Evolutionary conservation across 805 yeast species (phyloP).

Genomic region (Ogataea methanolica): DNA sequence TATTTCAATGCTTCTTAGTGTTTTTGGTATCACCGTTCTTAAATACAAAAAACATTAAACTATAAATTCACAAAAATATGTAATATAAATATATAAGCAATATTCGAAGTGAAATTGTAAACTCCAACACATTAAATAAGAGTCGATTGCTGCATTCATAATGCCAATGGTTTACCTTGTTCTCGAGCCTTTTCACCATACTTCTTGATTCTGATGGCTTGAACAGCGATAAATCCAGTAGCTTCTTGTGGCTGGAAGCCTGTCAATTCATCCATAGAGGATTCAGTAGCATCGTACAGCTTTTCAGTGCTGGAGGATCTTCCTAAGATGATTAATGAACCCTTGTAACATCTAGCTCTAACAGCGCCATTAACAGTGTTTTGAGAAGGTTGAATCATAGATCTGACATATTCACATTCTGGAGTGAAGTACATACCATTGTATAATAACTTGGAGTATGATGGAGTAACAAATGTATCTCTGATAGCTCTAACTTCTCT

Average conservation of each 20-base stretch:
- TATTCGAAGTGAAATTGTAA: no score
- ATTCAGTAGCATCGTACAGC: constrained; percentile 95
- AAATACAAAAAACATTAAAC: no score
- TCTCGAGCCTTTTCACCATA: constrained; percentile 94
- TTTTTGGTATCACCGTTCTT: no score
- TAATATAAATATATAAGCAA: no score
- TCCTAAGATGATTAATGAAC: constrained; percentile 77
- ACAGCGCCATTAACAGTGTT: constrained; percentile 94
- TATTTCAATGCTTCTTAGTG: no score
- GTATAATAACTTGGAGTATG: constrained; percentile 86
- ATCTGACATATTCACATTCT: constrained; percentile 93
- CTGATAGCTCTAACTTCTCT: constrained; percentile 97
- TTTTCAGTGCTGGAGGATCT: constrained; percentile 95
- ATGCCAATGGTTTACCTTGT: constrained; percentile 51
- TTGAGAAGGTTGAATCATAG: constrained; percentile 94
- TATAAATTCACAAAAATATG: no score
- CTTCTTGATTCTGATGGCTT: constrained; percentile 97
- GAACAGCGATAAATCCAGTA: constrained; percentile 95
- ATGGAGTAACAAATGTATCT: constrained; percentile 91
- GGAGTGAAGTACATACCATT: constrained; percentile 98
- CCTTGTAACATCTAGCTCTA: constrained; percentile 92
- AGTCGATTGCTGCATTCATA: constrained; percentile 27
- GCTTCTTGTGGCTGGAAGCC: constrained; percentile 98
- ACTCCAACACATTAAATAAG: no score
- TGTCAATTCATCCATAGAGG: constrained; percentile 98